A percentile compares a stretch with the other conserved stretches of the same genome.
Evolutionary conservation across 1,139 yeast species (phyloP).

Genomic region (Pneumocystis carinii): DNA sequence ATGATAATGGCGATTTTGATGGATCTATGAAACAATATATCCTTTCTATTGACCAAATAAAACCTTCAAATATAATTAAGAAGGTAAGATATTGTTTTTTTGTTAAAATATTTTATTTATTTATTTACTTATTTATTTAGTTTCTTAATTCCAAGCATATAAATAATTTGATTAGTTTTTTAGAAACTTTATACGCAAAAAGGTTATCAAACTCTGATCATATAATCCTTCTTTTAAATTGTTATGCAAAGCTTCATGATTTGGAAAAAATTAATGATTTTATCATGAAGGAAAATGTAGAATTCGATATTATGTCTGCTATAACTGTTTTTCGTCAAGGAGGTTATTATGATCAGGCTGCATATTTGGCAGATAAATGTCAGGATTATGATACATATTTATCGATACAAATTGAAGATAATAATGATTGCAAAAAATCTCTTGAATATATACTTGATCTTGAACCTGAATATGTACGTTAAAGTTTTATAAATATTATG

Average conservation of each 20-base stretch:
- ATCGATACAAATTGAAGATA: constrained; percentile 55
- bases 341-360: constrained; percentile 54
- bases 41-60: constrained; percentile 33
- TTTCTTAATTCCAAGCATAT: constrained; percentile 77
- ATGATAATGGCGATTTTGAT: constrained; percentile 45
- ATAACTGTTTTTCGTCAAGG: constrained; percentile 66
- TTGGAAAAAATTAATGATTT: constrained; percentile 45
- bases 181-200: constrained; percentile 43
- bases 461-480: constrained; percentile 66
- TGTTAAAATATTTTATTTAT: not conserved
- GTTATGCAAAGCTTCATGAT: constrained; percentile 65
- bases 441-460: constrained; percentile 54
- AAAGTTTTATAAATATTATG: constrained; percentile 22
- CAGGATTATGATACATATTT: constrained; percentile 66
- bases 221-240: constrained; percentile 62
- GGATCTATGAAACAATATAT: constrained; percentile 62
- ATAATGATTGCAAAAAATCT: constrained; percentile 48
- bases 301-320: constrained; percentile 57
- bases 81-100: constrained; percentile 22
- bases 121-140: not conserved
- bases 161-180: constrained; percentile 45
- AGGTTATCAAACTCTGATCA: constrained; percentile 57
- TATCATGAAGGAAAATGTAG: constrained; percentile 31
- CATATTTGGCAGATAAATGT: constrained; percentile 51
- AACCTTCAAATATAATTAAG: constrained; percentile 61